Conservation (phyloP, 768 basidiomycete species). For the Kwoniella sp. region DNA sequence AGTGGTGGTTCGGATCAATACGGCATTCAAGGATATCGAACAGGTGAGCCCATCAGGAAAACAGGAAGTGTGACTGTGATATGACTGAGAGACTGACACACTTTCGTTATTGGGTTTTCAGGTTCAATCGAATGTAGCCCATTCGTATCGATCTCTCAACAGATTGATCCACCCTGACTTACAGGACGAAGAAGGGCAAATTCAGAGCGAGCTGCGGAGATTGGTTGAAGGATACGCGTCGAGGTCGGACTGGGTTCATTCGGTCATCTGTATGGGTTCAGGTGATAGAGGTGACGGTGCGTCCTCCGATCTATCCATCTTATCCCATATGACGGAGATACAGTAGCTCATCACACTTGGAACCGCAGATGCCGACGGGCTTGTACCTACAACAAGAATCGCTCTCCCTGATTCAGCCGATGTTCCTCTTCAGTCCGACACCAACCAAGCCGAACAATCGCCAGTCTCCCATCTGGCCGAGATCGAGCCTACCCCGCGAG, state of each 20-base stretch:
- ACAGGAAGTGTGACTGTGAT: too few species aligned
- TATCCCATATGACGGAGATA: too few species aligned
- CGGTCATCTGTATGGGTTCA: constrained; percentile 10
- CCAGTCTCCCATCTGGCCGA: background rate
- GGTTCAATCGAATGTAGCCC: constrained; percentile 13
- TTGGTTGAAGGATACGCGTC: constrained; percentile 27
- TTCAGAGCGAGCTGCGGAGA: constrained; percentile 16
- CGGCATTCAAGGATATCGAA: constrained; percentile 6
- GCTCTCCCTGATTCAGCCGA: background rate
- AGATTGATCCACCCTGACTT: constrained; percentile 28
- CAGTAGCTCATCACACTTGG: too few species aligned
- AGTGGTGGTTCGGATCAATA: constrained; percentile 25
- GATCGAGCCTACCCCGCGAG: constrained; percentile 24
- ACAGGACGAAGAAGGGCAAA: constrained; percentile 9
- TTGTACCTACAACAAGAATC: background rate
- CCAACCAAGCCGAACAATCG: background rate
- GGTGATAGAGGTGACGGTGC: constrained; percentile 4
- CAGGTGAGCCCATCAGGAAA: constrained; percentile 23
- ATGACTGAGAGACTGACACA: background rate
- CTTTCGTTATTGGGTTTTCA: background rate
- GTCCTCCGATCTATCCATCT: background rate
- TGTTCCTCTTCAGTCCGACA: too few species aligned
- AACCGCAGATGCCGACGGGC: background rate
- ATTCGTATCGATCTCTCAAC: constrained; percentile 28
- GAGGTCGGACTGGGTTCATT: constrained; percentile 28